These are phyloP conservation scores for Zygotorulaspora mrakii DNA, from an alignment of 1,139 yeast genomes.

Conservation along the genomic window DNA sequence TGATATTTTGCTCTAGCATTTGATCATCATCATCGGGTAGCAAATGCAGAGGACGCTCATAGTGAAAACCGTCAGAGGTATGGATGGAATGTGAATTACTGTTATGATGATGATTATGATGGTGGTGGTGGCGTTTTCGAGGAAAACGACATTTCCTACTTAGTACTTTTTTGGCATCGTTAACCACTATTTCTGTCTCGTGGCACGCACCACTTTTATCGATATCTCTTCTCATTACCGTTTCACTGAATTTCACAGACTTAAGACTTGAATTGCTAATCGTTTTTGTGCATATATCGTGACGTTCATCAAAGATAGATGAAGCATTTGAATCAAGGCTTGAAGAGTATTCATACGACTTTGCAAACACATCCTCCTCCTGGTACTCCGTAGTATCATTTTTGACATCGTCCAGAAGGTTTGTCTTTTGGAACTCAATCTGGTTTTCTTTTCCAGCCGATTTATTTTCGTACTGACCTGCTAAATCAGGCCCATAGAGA, in stretches of 20 bases:
- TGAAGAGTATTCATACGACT: conserved; percentile 9
- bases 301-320: conserved; percentile 26
- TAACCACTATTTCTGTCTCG: conserved; percentile 24
- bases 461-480: conserved; percentile 10
- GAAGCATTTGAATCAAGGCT: conserved; percentile 23
- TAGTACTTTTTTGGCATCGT: conserved; percentile 18
- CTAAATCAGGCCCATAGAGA: conserved; percentile 34
- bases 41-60: conserved; percentile 1
- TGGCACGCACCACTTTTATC: conserved; percentile 20
- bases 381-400: conserved; percentile 2
- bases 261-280: conserved; percentile 11
- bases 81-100: background rate
- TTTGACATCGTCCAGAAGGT: background rate
- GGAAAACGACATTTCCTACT: conserved; percentile 6
- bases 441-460: conserved; percentile 1
- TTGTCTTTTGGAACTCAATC: conserved; percentile 1
- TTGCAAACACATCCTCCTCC: conserved; percentile 9
- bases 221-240: conserved; percentile 28
- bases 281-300: conserved; percentile 12
- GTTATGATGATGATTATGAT: conserved; percentile 1
- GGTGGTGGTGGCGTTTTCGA: conserved; percentile 4
- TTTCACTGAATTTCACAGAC: conserved; percentile 20
- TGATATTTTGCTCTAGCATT: conserved; percentile 4
- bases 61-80: background rate
- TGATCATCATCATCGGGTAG: conserved; percentile 9